Evolutionary conservation across 345 rosid species (phyloP).

Genomic region (Syzygium oleosum): DNA sequence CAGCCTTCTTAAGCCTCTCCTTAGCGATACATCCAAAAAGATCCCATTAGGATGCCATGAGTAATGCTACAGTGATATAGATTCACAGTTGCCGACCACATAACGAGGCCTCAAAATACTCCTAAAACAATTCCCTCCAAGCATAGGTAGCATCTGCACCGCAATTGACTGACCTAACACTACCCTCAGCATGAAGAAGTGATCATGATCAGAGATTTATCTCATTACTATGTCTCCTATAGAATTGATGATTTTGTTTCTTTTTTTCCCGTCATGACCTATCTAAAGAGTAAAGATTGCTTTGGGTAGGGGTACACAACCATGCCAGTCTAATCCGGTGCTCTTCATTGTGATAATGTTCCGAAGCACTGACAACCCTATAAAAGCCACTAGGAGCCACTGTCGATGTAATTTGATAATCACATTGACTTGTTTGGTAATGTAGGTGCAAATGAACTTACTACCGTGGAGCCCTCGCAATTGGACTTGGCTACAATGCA

Average conservation of each 20-base stretch:
- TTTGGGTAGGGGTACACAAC: neutral
- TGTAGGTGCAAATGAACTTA: neutral
- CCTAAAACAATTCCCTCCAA: neutral
- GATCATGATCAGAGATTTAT: neutral
- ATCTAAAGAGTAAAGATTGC: neutral
- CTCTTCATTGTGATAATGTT: neutral
- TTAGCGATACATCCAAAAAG: no score
- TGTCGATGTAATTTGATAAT: no score
- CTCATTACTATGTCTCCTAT: neutral
- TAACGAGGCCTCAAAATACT: neutral
- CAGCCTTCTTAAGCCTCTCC: no score
- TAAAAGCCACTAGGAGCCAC: no score
- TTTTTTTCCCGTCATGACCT: no score
- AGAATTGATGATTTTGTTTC: neutral
- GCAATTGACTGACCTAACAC: neutral
- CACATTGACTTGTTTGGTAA: neutral
- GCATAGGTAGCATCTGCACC: neutral
- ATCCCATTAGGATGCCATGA: no score
- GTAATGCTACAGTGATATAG: no score
- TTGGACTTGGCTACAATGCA: neutral
- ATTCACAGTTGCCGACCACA: neutral
- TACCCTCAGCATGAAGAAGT: neutral
- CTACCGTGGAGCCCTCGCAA: neutral
- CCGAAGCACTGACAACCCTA: no score
- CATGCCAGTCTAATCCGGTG: neutral